Conservation (phyloP, 73 alveolate genomes). For the Paramecium sexaurelia region DNA sequence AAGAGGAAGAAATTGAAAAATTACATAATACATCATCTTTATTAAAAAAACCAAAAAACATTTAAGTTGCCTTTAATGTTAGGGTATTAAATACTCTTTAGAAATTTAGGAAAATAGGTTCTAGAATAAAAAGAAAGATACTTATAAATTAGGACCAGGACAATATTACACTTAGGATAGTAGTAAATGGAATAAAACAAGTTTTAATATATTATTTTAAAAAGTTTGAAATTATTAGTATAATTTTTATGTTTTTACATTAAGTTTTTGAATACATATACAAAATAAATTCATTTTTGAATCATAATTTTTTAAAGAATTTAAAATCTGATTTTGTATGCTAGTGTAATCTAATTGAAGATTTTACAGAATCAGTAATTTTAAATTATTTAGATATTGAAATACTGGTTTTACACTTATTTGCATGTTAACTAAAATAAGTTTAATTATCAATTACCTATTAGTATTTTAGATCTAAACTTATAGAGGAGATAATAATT, state of each 20-base stretch:
- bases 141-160: constrained; percentile 57
- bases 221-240: background rate
- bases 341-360: background rate
- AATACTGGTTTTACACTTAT: constrained; percentile 19
- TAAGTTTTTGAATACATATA: background rate
- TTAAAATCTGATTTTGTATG: constrained; percentile 40
- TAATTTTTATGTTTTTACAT: no score
- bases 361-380: background rate
- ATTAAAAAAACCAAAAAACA: background rate
- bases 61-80: background rate
- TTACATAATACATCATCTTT: background rate
- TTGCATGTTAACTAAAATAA: background rate
- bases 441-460: background rate
- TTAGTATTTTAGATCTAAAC: background rate
- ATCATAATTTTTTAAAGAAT: constrained; percentile 13
- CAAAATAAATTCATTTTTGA: background rate
- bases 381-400: constrained; percentile 20
- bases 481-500: background rate
- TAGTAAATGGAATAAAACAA: constrained; percentile 58
- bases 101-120: constrained; percentile 54
- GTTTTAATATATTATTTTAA: constrained; percentile 56
- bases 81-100: background rate
- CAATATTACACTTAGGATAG: constrained; percentile 18
- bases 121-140: background rate
- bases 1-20: background rate